Base-by-base conservation (phyloP, 768 basidiomycete species). In the Panus rudis region DNA sequence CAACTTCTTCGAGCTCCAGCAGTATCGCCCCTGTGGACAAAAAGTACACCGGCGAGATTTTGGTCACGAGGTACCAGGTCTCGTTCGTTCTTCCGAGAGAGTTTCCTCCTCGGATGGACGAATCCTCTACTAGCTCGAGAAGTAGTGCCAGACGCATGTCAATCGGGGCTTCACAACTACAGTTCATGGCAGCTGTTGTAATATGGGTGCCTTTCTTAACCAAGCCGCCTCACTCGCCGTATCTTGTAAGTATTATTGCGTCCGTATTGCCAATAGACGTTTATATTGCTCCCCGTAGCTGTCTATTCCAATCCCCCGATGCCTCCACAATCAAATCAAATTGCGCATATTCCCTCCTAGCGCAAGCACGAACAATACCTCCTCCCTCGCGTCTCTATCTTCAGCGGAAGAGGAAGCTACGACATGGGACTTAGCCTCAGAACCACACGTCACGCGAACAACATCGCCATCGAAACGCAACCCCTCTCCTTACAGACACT, bases 121-220 rank as follows among this genome's bases (percentile, higher is more conserved):
- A 54, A 13, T 41, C 50, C 21, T 34, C 42, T 12, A 6, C 21
- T 14, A 14, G 17, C 19, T 41, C n/a, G 13, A 23, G 43, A 6
- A 34, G 43, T 38, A 41, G 48, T 14, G 48, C 46, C 32, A 46
- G 42, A 24, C 47, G 51, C 13, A 37, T 42, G n/a, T 41, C 49
- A 0, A 76, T 71, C 40, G 68, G 66, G 27, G 69, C 31, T 14
- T 28, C 20, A 17, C 39, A 49, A 20, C n/a, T 76, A 37, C 81
- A 87, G 35, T 89, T 88, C 59, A 83, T 90, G 82, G 87, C 81
- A 12, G 87, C 79, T 3, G 73, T 90, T 39, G 83, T 86, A 47
- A 70, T 90, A 61, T 79, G 77, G 73, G 72, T 83, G 19, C 87
- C 87, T 5, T 84, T 75, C 45, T 57, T 76, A 17, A 76, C 76